Conservation (phyloP, 805 yeast genomes). For the Suhomyces sp. region DNA sequence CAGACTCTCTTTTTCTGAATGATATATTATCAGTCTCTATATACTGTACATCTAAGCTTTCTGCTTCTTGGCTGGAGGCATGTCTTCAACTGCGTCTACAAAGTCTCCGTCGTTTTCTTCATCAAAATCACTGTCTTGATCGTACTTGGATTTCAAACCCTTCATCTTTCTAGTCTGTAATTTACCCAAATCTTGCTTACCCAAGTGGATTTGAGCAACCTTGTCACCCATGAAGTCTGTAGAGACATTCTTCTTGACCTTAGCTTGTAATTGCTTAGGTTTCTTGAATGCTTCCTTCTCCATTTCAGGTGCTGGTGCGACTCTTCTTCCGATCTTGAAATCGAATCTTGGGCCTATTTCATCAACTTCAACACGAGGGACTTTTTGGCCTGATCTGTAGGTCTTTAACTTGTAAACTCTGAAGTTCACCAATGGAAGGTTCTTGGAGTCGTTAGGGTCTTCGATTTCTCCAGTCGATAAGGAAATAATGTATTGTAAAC, state of each 20-base stretch:
- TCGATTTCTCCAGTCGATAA: conserved; percentile 73
- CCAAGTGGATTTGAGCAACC: conserved; percentile 94
- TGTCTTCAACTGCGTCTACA: conserved; percentile 17
- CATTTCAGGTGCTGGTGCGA: conserved; percentile 78
- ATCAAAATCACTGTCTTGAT: conserved; percentile 64
- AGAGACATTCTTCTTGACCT: conserved; percentile 83
- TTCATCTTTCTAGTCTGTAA: conserved; percentile 98
- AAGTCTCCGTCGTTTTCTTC: conserved; percentile 43
- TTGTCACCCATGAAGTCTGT: conserved; percentile 92
- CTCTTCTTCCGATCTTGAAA: conserved; percentile 85
- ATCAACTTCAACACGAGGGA: conserved; percentile 90
- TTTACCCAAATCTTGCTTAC: conserved; percentile 86
- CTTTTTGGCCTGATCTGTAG: conserved; percentile 75
- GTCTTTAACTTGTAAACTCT: conserved; percentile 88
- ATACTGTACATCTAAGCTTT: neutral
- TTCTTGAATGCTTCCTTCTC: conserved; percentile 83
- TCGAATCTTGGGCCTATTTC: conserved; percentile 96
- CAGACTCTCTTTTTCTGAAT: neutral
- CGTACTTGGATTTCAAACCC: conserved; percentile 86
- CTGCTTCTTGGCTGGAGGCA: conserved; percentile 6
- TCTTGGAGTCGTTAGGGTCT: conserved; percentile 64
- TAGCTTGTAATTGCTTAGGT: conserved; percentile 79
- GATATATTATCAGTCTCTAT: neutral
- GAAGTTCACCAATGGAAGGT: conserved; percentile 79
- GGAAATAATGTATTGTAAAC: conserved; percentile 86